These are phyloP conservation scores for Phoma herbarum DNA, from an alignment of 2,329 filamentous ascomycete genomes.

Conservation along the genomic window DNA sequence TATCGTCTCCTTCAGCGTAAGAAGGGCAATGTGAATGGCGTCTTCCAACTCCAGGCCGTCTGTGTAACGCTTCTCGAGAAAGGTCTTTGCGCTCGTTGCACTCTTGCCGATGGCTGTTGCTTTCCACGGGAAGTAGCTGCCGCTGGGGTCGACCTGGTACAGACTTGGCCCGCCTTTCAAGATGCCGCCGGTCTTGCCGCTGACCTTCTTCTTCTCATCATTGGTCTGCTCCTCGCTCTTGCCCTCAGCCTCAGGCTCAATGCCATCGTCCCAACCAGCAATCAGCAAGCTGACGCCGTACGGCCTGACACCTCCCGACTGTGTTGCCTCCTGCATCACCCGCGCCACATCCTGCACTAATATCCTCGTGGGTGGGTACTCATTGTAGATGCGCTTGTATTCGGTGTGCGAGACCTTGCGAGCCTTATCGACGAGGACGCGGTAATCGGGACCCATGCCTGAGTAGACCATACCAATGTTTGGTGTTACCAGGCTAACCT, in stretches of 20 bases:
- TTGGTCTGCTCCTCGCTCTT: conserved; percentile 62
- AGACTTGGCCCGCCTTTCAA: conserved; percentile 95
- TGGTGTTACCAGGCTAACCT: conserved; percentile 97
- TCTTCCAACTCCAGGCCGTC: conserved; percentile 97
- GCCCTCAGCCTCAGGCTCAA: conserved; percentile 82
- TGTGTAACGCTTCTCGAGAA: conserved; percentile 98
- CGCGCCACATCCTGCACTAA: conserved; percentile 97
- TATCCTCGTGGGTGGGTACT: conserved; percentile 99
- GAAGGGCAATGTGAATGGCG: conserved; percentile 95
- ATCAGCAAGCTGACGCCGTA: conserved; percentile 96
- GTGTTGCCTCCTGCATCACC: conserved; percentile 98
- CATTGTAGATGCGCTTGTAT: conserved; percentile 99
- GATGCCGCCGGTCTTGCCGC: conserved; percentile 92
- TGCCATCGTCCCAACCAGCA: conserved; percentile 97
- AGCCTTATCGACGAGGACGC: conserved; percentile 95
- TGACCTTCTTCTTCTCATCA: conserved; percentile 73
- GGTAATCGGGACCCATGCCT: conserved; percentile 98
- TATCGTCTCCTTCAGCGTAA: conserved; percentile 98
- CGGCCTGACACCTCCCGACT: conserved; percentile 94
- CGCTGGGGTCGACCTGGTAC: conserved; percentile 99
- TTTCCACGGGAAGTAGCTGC: conserved; percentile 99
- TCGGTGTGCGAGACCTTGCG: conserved; percentile 97
- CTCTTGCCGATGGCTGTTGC: conserved; percentile 99
- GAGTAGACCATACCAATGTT: conserved; percentile 99
- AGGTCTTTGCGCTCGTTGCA: conserved; percentile 97